Evolutionary conservation across 1,284 basidiomycete species (phyloP).

Genomic region (Porogramme epimiltina): DNA sequence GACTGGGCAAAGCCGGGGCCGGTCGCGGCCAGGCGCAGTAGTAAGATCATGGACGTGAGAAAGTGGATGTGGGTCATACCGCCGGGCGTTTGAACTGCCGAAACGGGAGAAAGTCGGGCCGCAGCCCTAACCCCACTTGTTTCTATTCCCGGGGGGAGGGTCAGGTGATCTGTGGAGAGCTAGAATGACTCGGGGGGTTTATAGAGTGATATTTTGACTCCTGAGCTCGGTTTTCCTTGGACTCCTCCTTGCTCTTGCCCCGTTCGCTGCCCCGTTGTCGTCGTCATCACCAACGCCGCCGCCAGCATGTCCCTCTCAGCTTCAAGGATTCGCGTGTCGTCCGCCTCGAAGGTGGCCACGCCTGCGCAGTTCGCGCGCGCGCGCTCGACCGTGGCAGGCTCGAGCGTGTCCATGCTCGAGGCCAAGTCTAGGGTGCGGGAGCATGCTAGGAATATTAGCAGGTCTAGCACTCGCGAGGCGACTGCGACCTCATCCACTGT

Average conservation of each 20-base stretch:
- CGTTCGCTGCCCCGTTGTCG: not conserved
- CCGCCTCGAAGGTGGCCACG: conserved; percentile 44
- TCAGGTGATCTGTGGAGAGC: conserved; percentile 14
- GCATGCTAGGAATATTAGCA: conserved; percentile 66
- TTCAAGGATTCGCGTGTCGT: conserved; percentile 43
- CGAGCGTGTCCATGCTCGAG: conserved; percentile 56
- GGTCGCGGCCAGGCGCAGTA: not conserved
- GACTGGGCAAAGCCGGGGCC: no score
- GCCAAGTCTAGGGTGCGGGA: conserved; percentile 76
- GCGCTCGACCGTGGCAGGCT: conserved; percentile 49
- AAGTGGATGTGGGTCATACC: not conserved
- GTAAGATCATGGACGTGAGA: conserved; percentile 16
- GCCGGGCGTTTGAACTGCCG: no score
- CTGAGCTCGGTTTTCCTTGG: conserved; percentile 10
- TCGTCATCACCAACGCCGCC: conserved; percentile 7
- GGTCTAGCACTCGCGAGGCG: conserved; percentile 57
- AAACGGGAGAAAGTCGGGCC: no score
- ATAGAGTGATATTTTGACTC: conserved; percentile 1
- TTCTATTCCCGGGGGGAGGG: not conserved
- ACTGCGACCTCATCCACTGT: conserved; percentile 55
- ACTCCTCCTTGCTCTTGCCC: conserved; percentile 1
- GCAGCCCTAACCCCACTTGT: conserved; percentile 5
- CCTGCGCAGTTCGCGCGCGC: conserved; percentile 47
- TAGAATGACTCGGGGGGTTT: conserved; percentile 19
- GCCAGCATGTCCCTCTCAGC: conserved; percentile 28